These are phyloP conservation scores for Tolypocladium sp. DNA, from an alignment of 2,329 filamentous ascomycete species.

Conservation along the genomic window DNA sequence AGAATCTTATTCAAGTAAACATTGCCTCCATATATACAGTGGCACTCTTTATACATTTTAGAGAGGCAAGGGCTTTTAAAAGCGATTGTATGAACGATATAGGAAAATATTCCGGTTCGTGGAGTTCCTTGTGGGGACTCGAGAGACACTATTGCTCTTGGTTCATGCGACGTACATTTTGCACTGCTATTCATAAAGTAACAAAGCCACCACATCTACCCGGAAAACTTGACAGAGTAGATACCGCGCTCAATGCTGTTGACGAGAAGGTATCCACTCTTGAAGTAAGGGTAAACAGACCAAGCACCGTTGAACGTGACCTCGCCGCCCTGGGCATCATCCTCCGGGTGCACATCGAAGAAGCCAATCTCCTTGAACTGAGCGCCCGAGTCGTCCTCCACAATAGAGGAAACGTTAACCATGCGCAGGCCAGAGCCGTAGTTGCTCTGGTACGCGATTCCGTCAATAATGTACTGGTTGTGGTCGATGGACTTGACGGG, in stretches of 20 bases:
- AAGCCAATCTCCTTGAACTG: conserved; percentile 30
- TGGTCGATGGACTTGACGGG: conserved; percentile 31
- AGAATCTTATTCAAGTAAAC: too few species aligned
- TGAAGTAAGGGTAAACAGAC: conserved; percentile 37
- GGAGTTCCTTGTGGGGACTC: too few species aligned
- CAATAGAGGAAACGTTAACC: conserved; percentile 20
- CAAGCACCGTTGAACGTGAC: conserved; percentile 33
- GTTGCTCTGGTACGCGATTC: conserved; percentile 35
- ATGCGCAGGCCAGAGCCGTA: conserved; percentile 35
- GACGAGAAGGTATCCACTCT: conserved; percentile 33
- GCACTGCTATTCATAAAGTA: too few species aligned
- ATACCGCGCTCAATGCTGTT: conserved; percentile 40
- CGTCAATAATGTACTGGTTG: conserved; percentile 34
- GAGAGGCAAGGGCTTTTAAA: too few species aligned
- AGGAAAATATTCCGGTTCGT: too few species aligned
- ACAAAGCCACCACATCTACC: neutral
- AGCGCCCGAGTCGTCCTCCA: conserved; percentile 26
- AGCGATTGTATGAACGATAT: too few species aligned
- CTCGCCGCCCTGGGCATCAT: conserved; percentile 34
- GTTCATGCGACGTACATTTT: too few species aligned
- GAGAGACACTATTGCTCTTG: too few species aligned
- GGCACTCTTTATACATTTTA: too few species aligned
- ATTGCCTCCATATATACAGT: too few species aligned
- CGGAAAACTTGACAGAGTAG: conserved; percentile 26
- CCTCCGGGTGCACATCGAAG: conserved; percentile 38